Conservation (phyloP, 345 rosid genomes). For the Pistacia integerrima region DNA sequence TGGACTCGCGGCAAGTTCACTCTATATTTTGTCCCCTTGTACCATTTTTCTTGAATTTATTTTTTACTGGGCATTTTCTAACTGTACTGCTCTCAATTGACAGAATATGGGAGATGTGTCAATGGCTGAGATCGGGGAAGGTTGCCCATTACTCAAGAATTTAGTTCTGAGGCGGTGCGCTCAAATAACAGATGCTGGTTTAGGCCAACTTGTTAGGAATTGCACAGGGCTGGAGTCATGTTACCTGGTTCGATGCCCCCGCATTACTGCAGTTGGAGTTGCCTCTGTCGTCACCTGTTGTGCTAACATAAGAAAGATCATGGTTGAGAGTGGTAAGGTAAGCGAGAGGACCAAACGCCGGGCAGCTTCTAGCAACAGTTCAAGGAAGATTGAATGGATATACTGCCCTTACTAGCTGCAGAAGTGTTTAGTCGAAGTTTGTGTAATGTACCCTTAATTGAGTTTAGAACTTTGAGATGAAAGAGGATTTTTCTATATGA, state of each 20-base stretch:
- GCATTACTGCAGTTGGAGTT: constrained; percentile 70
- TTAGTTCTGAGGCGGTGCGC: constrained; percentile 81
- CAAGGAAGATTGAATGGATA: neutral
- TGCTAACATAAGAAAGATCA: constrained; percentile 71
- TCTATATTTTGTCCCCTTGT: neutral
- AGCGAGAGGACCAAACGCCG: constrained; percentile 71
- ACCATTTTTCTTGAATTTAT: neutral
- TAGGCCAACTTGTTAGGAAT: constrained; percentile 64
- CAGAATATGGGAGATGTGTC: constrained; percentile 84
- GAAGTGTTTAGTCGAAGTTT: too few relatives aligned
- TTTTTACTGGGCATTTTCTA: neutral
- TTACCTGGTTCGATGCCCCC: constrained; percentile 81
- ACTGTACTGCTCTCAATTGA: neutral
- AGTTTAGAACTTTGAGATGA: too few relatives aligned
- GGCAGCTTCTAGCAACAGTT: constrained; percentile 54
- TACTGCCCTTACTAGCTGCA: neutral
- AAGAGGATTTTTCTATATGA: too few relatives aligned
- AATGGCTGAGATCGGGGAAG: constrained; percentile 76
- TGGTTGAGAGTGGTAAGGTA: constrained; percentile 87
- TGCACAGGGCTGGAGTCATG: constrained; percentile 69
- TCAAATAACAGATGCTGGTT: constrained; percentile 66
- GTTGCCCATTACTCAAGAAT: constrained; percentile 73
- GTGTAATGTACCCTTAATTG: too few relatives aligned
- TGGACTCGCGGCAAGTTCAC: constrained; percentile 64
- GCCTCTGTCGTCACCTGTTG: constrained; percentile 85